phyloP scores from a whole-genome alignment of 176 grass and related monocot species.

The Avena sativa region DNA sequence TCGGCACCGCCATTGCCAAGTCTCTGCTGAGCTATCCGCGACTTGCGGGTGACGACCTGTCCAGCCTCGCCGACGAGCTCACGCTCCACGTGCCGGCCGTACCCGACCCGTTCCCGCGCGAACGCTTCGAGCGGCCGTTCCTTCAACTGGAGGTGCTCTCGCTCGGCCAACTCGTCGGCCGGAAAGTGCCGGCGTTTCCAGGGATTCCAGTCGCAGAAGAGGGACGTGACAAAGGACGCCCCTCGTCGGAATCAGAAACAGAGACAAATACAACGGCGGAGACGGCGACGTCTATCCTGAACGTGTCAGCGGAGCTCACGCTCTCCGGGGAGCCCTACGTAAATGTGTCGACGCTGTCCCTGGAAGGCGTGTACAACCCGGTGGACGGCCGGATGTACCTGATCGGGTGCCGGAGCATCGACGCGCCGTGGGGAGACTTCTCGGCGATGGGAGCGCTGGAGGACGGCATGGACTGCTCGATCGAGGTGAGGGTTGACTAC shows the following conservation, averaged over 20 bases:
- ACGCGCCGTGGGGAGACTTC: constrained; percentile 48
- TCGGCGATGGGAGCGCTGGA: constrained; percentile 40
- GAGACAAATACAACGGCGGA: not conserved
- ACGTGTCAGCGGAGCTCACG: constrained; percentile 54
- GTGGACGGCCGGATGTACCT: constrained; percentile 83
- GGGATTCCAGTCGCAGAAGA: not conserved
- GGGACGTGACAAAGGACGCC: constrained; percentile 4
- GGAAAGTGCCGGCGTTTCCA: constrained; percentile 20
- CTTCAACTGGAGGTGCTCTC: constrained; percentile 79
- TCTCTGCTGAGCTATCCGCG: constrained; percentile 85
- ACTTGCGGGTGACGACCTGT: constrained; percentile 32
- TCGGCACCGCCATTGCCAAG: constrained; percentile 70
- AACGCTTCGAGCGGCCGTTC: constrained; percentile 55
- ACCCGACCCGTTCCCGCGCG: constrained; percentile 46
- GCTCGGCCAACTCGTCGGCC: constrained; percentile 63
- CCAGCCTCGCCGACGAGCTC: constrained; percentile 67
- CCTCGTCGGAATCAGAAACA: not conserved
- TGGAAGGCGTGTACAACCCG: constrained; percentile 93
- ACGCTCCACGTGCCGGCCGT: constrained; percentile 56
- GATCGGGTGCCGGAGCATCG: constrained; percentile 69
- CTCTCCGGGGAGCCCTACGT: not conserved
- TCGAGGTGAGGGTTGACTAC: constrained; percentile 83
- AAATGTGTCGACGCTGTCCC: constrained; percentile 50
- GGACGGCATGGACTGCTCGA: constrained; percentile 78
- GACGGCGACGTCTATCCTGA: constrained; percentile 33